A percentile compares a stretch with the other conserved stretches of the same genome.
Conservation (phyloP, 768 basidiomycete species). For the Leccinum rimulosum region DNA sequence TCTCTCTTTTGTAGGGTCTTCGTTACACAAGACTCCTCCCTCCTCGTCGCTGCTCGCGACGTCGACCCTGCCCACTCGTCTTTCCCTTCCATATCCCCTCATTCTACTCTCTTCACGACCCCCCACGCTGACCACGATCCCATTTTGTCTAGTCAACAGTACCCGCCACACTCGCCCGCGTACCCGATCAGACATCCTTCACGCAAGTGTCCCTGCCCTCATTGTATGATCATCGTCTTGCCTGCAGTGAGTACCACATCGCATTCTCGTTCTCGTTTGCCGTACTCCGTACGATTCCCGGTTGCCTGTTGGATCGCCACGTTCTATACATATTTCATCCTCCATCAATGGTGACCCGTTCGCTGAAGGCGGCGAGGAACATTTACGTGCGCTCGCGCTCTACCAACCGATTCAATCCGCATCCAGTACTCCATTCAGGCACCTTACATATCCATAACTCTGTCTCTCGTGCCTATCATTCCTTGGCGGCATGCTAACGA, state of each 20-base stretch:
- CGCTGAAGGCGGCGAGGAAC: conserved; percentile 1
- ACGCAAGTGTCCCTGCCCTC: conserved; percentile 39
- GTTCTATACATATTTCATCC: conserved; percentile 15
- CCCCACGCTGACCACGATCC: conserved; percentile 41
- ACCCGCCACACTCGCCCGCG: conserved; percentile 33
- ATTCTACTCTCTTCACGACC: conserved; percentile 29
- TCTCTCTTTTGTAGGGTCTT: conserved; percentile 27
- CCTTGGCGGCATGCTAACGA: conserved; percentile 16
- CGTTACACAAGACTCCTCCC: conserved; percentile 22
- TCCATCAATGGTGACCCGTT: conserved; percentile 8
- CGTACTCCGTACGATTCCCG: neutral
- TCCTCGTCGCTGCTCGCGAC: conserved; percentile 24
- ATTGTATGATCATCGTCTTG: conserved; percentile 42
- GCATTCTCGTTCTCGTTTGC: conserved; percentile 11
- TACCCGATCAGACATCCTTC: conserved; percentile 30
- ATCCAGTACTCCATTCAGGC: conserved; percentile 1
- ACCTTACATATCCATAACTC: conserved; percentile 3
- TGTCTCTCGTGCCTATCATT: conserved; percentile 2
- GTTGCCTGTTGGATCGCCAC: neutral
- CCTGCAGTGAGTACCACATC: conserved; percentile 35
- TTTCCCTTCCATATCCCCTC: conserved; percentile 23
- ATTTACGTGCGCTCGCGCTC: neutral
- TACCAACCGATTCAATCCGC: neutral
- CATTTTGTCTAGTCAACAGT: conserved; percentile 26
- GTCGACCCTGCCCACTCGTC: conserved; percentile 16